Base-by-base conservation (phyloP, 352 stramenopile genomes). In the Phytopythium chamaehyphon region DNA sequence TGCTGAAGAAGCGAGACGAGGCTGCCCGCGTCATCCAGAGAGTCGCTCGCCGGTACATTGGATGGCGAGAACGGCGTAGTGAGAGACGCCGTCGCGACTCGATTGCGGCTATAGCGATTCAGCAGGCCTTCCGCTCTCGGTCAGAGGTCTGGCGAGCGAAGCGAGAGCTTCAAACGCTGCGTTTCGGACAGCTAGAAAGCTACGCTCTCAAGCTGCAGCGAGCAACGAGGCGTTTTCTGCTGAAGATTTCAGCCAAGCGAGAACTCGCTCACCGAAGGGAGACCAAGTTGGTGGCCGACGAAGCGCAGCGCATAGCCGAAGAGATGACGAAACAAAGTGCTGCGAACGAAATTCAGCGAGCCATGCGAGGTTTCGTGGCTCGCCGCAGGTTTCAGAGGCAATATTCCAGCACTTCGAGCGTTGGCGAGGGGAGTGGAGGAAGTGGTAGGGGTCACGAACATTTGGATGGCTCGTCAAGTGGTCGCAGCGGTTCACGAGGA, bases 191-290 rank as follows among this genome's bases (percentile, higher is more conserved):
- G 21, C 62, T 78, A 15, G 51, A 71, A 14, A 52, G 59, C 5
- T 83, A 66, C 36, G 73, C 55, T 0, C 46, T 67, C 45, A 79
- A 69, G 52, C 66, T 86, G 54, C 77, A 86, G 59, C 56, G 50
- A 39, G 36, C 61, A 9, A 54, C 35, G 2, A 60, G 61, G 16
- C 54, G 55, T 14, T 85, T 76, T 45, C 7, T 78, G 0, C 31
- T 76, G 35, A 58, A 62, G 21, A 55, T 42, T 4, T 39, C 57
- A 5, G 76, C 76, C 0, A 67, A 67, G 33, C 61, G 39, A 0
- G 43, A 82, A 38, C 50, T 86, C 1, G 55, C 43, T 23, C 42
- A 37, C 11, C 42, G 73, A 18, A 61, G 64, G 10, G 42, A 71
- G 38, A 46, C 55, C 8, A 55, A 60, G 18, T 42, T 59, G 31